A percentile compares a stretch with the other conserved stretches of the same genome.
Evolutionary conservation across 148 eudicot species (phyloP).

Genomic region (Nepenthes mirabilis): DNA sequence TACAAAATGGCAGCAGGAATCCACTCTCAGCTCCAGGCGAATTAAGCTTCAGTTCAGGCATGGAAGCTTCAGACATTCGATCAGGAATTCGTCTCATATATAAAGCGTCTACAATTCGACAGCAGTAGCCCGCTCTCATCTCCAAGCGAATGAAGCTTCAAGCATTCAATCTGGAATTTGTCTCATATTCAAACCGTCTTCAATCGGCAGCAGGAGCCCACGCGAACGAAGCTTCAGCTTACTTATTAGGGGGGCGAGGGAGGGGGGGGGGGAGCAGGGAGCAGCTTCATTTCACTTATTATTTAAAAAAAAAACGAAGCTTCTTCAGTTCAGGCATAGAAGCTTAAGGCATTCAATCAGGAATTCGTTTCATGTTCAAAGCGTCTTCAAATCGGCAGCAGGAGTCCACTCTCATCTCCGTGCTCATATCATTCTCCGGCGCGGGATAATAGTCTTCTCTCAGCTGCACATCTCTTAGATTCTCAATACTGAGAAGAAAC

Average conservation of each 20-base stretch:
- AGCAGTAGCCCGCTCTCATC: conserved; percentile 38
- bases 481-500: no score
- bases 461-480: conserved; percentile 61
- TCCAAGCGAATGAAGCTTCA: neutral
- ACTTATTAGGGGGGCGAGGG: no score
- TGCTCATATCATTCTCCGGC: conserved; percentile 94
- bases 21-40: conserved; percentile 61
- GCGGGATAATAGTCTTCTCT: conserved; percentile 93
- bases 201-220: neutral
- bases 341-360: conserved; percentile 29
- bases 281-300: no score
- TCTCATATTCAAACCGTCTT: neutral
- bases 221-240: neutral
- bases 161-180: neutral
- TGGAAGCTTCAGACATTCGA: conserved; percentile 13
- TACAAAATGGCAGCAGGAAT: conserved; percentile 72
- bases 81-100: conserved; percentile 58
- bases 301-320: neutral
- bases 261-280: no score
- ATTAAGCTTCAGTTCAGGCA: neutral
- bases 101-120: conserved; percentile 64
- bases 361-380: conserved; percentile 49
- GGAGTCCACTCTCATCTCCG: conserved; percentile 89
- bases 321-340: no score
- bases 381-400: conserved; percentile 72